A percentile compares a stretch with the other conserved stretches of the same genome.
Evolutionary conservation across 305 asterid species (phyloP).

Genomic region (Fraxinus paxiana): DNA sequence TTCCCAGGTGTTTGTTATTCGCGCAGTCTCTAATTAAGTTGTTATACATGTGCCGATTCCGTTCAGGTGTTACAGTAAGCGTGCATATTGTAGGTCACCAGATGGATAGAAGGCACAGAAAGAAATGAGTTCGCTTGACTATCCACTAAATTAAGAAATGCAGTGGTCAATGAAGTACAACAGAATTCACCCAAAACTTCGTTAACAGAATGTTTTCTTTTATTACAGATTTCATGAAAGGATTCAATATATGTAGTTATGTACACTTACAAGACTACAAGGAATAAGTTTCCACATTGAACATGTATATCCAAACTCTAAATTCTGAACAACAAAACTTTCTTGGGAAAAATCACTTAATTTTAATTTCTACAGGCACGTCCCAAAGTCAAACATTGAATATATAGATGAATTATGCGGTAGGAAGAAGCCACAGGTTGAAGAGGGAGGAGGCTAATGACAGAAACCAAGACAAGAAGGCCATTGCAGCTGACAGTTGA

Average conservation of each 20-base stretch:
- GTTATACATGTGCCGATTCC: conserved; percentile 63
- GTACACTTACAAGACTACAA: conserved; percentile 36
- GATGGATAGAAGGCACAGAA: conserved; percentile 39
- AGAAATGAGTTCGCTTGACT: conserved; percentile 59
- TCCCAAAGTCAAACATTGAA: not conserved
- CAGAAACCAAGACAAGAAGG: conserved; percentile 79
- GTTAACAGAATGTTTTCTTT: not conserved
- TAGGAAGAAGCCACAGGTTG: conserved; percentile 81
- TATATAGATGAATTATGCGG: conserved; percentile 34
- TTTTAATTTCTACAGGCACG: conserved; percentile 13
- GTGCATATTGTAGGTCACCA: conserved; percentile 57
- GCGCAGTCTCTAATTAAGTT: conserved; percentile 62
- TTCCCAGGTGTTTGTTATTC: no score
- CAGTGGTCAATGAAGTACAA: no score
- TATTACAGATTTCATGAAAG: conserved; percentile 22
- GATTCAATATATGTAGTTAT: no score
- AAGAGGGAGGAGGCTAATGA: conserved; percentile 63
- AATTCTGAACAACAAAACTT: conserved; percentile 24
- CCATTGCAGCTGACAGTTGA: conserved; percentile 80
- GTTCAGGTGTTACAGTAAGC: conserved; percentile 49
- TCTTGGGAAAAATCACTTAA: conserved; percentile 5
- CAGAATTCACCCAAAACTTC: not conserved
- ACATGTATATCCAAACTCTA: not conserved
- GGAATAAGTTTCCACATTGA: conserved; percentile 16
- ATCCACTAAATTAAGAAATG: no score